A percentile compares a stretch with the other conserved stretches of the same genome.
phyloP scores from a whole-genome alignment of 1,284 basidiomycete genomes.

The Cystobasidium pallidum region DNA sequence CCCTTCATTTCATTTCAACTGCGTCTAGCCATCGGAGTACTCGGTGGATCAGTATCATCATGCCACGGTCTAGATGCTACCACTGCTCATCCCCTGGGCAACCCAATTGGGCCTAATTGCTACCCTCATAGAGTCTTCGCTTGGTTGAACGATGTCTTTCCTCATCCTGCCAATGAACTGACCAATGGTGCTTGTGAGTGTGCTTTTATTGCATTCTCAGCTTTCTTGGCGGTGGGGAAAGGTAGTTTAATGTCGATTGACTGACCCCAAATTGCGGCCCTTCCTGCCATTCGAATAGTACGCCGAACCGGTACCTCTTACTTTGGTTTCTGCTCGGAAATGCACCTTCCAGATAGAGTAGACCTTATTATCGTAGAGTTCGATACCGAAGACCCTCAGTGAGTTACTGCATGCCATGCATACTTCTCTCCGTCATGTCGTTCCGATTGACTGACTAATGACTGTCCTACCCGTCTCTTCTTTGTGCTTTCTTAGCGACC shows the following conservation, averaged over 20 bases:
- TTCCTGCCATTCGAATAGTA: slow-evolving; percentile 58
- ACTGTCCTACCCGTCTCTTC: slow-evolving; percentile 17
- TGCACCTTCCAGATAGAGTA: slow-evolving; percentile 87
- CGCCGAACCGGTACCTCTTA: slow-evolving; percentile 84
- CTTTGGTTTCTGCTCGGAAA: slow-evolving; percentile 85
- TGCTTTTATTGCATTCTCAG: not conserved
- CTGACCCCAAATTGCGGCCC: not conserved
- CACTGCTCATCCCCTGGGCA: slow-evolving; percentile 60
- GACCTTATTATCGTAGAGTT: slow-evolving; percentile 93
- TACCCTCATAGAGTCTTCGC: slow-evolving; percentile 88
- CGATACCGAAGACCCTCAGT: slow-evolving; percentile 83
- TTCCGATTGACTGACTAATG: not conserved
- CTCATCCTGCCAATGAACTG: slow-evolving; percentile 88
- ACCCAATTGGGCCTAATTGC: slow-evolving; percentile 79
- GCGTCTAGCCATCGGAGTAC: slow-evolving; percentile 74
- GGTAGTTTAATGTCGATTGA: not conserved
- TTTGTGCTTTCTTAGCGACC: slow-evolving; percentile 64
- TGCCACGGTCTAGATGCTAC: slow-evolving; percentile 84
- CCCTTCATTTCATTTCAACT: too few species aligned
- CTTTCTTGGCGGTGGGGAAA: not conserved
- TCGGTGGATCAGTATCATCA: slow-evolving; percentile 90
- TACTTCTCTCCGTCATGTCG: not conserved
- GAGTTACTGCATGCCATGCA: slow-evolving; percentile 59
- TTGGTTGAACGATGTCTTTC: slow-evolving; percentile 94
- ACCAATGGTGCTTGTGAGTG: slow-evolving; percentile 77